Base-by-base conservation (phyloP, 257 asterid species). In the Scutellaria barbata region DNA sequence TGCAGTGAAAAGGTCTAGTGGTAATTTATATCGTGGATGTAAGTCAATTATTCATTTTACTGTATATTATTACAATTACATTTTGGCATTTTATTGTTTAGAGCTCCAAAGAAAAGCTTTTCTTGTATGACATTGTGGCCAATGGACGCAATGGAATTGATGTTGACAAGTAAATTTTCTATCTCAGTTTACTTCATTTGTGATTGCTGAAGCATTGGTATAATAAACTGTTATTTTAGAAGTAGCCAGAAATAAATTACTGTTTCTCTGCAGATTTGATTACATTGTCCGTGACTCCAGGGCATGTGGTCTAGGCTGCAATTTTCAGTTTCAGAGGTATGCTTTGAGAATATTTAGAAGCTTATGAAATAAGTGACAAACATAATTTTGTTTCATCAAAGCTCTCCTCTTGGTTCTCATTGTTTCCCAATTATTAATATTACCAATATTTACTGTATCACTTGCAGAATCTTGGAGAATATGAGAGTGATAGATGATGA, bases 81-180 rank as follows among this genome's bases (percentile, higher is more conserved):
- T 55, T 42, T 40, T 57, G 42, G 8, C 8, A 20, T 79, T 22
- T 75, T 81, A 5, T 62, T 54, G 22, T 72, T 68, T 67, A 93
- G 98, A 81, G 82, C 78, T 80, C 50, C 48, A 81, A 70, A 12
- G 96, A 81, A 67, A 89, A 93, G 79, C 87, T 57, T 37, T 93
- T 93, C 82, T 71, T 93, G 75, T 87, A 89, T 74, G 98, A 90
- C 78, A 86, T 93, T 72, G 96, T 93, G 77, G 97, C 97, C 57
- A 90, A 93, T 81, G 98, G 98, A 41, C 89, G 94, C 65, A 93
- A 87, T 80, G 97, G 97, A 64, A 89, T 93, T 66, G 98, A 93
- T 79, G 98, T 90, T 61, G 98, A 93, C 84, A 93, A 90, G 97
- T 93, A 84, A 54, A 67, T 74, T 54, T 46, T 72, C 81, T 46